phyloP scores from a whole-genome alignment of 2,329 filamentous ascomycete species.

The Exophiala sp. region DNA sequence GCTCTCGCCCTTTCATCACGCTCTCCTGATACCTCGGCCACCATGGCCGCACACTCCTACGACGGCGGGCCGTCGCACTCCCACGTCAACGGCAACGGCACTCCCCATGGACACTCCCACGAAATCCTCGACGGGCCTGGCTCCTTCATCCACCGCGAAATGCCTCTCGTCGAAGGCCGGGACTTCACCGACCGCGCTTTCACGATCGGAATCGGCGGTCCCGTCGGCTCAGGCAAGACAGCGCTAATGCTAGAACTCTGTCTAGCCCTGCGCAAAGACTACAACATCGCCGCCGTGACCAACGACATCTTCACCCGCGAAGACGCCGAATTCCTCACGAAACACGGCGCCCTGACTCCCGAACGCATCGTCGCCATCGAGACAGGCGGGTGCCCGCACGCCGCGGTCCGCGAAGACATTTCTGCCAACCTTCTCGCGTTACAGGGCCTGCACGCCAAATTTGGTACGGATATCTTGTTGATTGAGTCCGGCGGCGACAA shows the following conservation, averaged over 20 bases:
- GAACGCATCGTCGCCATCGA: conserved; percentile 90
- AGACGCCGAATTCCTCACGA: conserved; percentile 95
- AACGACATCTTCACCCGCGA: conserved; percentile 53
- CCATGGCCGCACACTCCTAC: conserved; percentile 31
- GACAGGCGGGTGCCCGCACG: conserved; percentile 94
- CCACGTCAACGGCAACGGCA: conserved; percentile 46
- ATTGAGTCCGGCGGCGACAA: conserved; percentile 98
- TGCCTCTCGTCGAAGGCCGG: conserved; percentile 86
- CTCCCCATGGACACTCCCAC: conserved; percentile 82
- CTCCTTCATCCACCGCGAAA: conserved; percentile 82
- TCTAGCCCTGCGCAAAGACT: conserved; percentile 71
- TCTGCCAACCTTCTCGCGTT: conserved; percentile 88
- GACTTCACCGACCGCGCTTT: conserved; percentile 88
- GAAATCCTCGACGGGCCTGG: conserved; percentile 94
- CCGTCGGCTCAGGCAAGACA: conserved; percentile 95
- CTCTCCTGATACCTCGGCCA: background rate
- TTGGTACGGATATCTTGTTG: conserved; percentile 77
- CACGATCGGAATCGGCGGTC: conserved; percentile 95
- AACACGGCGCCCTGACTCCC: conserved; percentile 76
- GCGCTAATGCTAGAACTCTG: conserved; percentile 94
- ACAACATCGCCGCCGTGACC: conserved; percentile 90
- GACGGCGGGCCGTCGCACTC: conserved; percentile 33
- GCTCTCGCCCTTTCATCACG: background rate
- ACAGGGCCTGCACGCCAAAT: conserved; percentile 78
- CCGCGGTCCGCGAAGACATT: conserved; percentile 95